These are phyloP conservation scores for Beauveria asiatica DNA, from an alignment of 2,329 filamentous ascomycete species.

Conservation along the genomic window DNA sequence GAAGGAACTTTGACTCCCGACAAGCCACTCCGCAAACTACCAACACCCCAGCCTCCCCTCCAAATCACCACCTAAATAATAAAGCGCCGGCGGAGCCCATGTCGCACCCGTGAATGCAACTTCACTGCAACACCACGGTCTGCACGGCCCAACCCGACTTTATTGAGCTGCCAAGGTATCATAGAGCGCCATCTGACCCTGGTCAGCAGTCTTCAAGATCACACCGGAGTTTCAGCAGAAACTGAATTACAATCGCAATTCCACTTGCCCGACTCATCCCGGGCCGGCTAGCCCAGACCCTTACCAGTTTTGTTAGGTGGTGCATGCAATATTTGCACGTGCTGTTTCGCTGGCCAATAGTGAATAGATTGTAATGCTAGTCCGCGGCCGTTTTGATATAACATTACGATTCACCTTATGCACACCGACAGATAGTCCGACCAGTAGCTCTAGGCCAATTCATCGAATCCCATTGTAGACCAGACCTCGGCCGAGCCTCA, in stretches of 20 bases:
- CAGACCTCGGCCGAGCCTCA: slow-evolving; percentile 1
- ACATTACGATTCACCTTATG: background rate
- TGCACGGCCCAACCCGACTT: background rate
- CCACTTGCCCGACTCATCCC: background rate
- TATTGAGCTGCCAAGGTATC: background rate
- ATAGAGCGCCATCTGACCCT: background rate
- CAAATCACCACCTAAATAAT: background rate
- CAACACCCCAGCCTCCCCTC: background rate
- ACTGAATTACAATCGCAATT: background rate
- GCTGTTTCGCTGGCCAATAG: background rate
- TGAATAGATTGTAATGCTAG: background rate
- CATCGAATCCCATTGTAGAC: background rate
- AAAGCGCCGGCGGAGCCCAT: background rate
- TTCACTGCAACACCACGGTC: background rate
- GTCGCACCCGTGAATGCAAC: background rate
- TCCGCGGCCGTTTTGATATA: background rate
- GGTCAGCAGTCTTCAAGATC: background rate
- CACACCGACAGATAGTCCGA: slow-evolving; percentile 1
- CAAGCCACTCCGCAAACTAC: background rate
- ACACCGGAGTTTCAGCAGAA: background rate
- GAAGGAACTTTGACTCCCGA: background rate
- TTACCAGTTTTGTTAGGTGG: slow-evolving; percentile 7
- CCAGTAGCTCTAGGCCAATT: background rate
- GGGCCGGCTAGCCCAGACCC: background rate
- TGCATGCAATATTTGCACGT: background rate